A percentile compares a stretch with the other conserved stretches of the same genome.
These are phyloP conservation scores for Cercospora sp. DNA, from an alignment of 2,329 filamentous ascomycete genomes.

Conservation along the genomic window DNA sequence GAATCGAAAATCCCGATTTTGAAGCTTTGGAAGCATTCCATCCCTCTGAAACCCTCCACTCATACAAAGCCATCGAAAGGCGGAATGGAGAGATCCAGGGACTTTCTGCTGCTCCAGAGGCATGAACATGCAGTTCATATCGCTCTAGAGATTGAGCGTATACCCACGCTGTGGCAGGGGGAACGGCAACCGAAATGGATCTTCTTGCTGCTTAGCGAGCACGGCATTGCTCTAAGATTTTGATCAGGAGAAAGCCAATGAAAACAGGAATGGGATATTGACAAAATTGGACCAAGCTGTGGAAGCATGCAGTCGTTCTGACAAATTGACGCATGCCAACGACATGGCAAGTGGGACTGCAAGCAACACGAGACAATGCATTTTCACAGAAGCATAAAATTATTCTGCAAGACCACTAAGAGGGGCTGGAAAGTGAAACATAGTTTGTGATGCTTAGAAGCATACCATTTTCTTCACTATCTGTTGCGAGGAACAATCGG, in stretches of 20 bases:
- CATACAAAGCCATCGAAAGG: no score
- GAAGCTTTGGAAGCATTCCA: background rate
- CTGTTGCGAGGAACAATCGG: background rate
- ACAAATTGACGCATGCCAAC: background rate
- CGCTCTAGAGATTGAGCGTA: no score
- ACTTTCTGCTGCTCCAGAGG: no score
- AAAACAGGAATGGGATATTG: background rate
- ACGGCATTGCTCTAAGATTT: background rate
- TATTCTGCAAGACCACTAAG: background rate
- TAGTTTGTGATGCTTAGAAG: background rate
- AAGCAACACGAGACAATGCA: background rate
- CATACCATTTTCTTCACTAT: background rate
- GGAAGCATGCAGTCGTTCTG: background rate
- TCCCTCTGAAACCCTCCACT: no score
- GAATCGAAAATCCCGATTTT: background rate
- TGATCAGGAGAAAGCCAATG: background rate
- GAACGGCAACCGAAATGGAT: background rate
- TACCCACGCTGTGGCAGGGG: no score
- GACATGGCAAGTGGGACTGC: background rate
- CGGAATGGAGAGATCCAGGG: no score
- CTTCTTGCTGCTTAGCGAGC: background rate
- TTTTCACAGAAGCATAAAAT: background rate
- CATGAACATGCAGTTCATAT: no score
- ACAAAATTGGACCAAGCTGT: background rate
- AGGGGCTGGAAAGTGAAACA: background rate